Base-by-base conservation (phyloP, 2,329 filamentous ascomycete species). In the Paraphoma sp. region DNA sequence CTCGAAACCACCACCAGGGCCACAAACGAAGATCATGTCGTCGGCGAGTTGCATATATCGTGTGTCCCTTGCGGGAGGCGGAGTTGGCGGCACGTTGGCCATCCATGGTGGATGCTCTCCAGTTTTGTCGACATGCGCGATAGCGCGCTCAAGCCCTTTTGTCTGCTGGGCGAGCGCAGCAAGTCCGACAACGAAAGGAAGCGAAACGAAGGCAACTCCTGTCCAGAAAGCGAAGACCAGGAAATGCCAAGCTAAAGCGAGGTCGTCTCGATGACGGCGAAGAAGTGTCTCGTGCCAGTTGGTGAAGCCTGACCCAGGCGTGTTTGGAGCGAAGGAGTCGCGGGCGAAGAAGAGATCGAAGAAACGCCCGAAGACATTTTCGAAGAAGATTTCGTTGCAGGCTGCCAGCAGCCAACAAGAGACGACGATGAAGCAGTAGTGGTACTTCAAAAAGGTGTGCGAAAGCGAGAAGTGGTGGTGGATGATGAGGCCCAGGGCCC, bases 281-380 rank as follows among this genome's bases (percentile, higher is more conserved):
- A 17, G 31, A 30, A 51, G 41, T 4, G 17, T 48, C n/a, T 56
- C 45, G 48, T 53, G 46, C 55, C 58, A 60, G 18, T 58, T 42
- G 11, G 55, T 53, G 45, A 60, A 58, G 46, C 58, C 55, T 6
- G 49, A 58, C 17, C 58, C 58, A 36, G 55, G 55, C 43, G 54
- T 38, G 16, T 56, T 38, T 33, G 45, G 42, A n/a, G 54, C 51
- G 51, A 16, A 45, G n/a, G 16, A 16, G 45, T 10, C 16, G 46
- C 48, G 54, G 9, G 17, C 36, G 43, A 60, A 55, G 38, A 47
- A 54, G 7, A 57, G 16, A 31, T 55, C 52, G 10, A 60, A 47
- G 29, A 55, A 3, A 9, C 48, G 58, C 2, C 55, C 55, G n/a
- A 53, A 41, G 18, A 46, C 45, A 46, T 58, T 57, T 33, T 58